A percentile compares a stretch with the other conserved stretches of the same genome.
Evolutionary conservation across 306 rosid genomes (phyloP).

Genomic region (Castanospermum australe): DNA sequence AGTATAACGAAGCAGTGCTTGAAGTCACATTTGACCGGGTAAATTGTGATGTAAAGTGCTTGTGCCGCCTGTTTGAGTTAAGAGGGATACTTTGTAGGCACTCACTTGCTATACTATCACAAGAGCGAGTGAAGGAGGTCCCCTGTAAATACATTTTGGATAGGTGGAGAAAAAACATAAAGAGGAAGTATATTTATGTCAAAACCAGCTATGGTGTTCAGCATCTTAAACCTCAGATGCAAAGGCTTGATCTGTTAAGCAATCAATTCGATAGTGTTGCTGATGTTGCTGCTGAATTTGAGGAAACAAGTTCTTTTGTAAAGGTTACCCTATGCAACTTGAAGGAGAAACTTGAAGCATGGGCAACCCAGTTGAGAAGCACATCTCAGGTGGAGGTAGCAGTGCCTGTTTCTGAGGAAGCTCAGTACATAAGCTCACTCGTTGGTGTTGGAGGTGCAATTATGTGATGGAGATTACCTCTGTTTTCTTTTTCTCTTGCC

Average conservation of each 20-base stretch:
- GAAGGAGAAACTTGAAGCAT: conserved; percentile 29
- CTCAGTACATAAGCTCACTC: not conserved
- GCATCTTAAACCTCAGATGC: conserved; percentile 26
- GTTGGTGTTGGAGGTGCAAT: not conserved
- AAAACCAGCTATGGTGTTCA: conserved; percentile 31
- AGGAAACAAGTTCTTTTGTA: conserved; percentile 36
- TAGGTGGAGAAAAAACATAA: conserved; percentile 32
- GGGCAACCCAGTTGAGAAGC: conserved; percentile 25
- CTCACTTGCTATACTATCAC: conserved; percentile 35
- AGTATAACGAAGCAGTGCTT: conserved; percentile 11
- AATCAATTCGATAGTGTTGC: conserved; percentile 29
- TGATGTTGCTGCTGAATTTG: conserved; percentile 38
- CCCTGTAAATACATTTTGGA: conserved; percentile 32
- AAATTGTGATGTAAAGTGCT: conserved; percentile 24
- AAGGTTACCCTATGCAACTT: conserved; percentile 27
- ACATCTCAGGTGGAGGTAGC: conserved; percentile 19
- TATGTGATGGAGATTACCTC: not conserved
- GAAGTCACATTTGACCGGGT: conserved; percentile 29
- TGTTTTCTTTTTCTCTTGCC: not conserved
- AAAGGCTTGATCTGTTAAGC: conserved; percentile 30
- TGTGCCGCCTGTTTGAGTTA: conserved; percentile 35
- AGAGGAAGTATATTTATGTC: conserved; percentile 24
- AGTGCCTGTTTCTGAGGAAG: not conserved
- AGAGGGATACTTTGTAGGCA: conserved; percentile 43
- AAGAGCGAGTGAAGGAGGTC: conserved; percentile 36